Base-by-base conservation (phyloP, 805 yeast species). In the Schizosaccharomyces osmophilus region DNA sequence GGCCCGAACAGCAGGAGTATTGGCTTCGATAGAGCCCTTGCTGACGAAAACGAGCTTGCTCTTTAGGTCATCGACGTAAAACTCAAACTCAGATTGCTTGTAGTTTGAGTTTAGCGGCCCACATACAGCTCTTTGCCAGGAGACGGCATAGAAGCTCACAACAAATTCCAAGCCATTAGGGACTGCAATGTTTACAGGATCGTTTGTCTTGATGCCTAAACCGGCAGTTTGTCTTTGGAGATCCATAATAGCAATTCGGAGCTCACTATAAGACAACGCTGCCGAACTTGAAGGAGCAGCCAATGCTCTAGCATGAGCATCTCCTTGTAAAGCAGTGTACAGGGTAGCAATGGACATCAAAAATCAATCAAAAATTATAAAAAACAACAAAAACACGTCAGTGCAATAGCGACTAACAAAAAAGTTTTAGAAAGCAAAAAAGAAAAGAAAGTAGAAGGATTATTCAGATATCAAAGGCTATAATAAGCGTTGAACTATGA, bases 21-120 rank as follows among this genome's bases (percentile, higher is more conserved):
- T 65, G 32, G 69, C 64, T 13, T 67, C 65, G 59, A 72, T 75
- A 0, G 78, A 70, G 48, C 82, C 84, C 62, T 71, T 69, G 32
- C 84, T 81, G 9, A 82, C 84, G 63, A 82, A 71, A 36, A 83
- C 74, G 31, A 81, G 80, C 61, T 74, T 74, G 6, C 85, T 76
- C 65, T 78, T 72, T 65, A 83, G 71, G 67, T 83, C 88, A 54
- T 75, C 78, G 59, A 84, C 71, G 68, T 82, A 83, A 69, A 82
- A 81, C 66, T 80, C 81, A 68, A 82, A 80, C 70, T 83, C 89
- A 42, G 71, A 65, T 65, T 79, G 77, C 66, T 78, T 81, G 69
- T 82, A 82, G 61, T 76, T 75, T 17, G 86, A 78, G 66, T 83
- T 84, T 68, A 83, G 72, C 15, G 89, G 89, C 1, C 87, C 85